phyloP scores from a whole-genome alignment of 1,284 basidiomycete species.

The Pyrrhoderma noxium region DNA sequence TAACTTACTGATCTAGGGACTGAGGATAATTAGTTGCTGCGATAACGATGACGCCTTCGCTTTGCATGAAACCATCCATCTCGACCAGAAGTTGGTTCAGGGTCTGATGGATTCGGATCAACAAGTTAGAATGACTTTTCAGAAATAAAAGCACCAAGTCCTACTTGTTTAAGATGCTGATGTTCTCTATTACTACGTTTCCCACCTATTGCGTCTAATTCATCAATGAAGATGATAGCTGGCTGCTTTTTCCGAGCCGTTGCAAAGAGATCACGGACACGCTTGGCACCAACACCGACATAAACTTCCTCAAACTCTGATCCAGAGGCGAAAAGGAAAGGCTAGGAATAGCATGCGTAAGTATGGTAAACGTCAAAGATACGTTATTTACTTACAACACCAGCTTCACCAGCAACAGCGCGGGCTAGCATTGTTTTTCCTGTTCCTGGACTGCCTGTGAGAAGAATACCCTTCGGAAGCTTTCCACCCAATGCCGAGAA shows the following conservation, averaged over 20 bases:
- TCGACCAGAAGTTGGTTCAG: slow-evolving; percentile 92
- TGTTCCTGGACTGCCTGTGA: slow-evolving; percentile 87
- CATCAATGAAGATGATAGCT: slow-evolving; percentile 92
- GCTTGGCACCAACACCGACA: slow-evolving; percentile 92
- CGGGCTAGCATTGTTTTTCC: slow-evolving; percentile 96
- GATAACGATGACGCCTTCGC: slow-evolving; percentile 88
- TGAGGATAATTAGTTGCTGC: slow-evolving; percentile 95
- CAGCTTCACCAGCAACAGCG: slow-evolving; percentile 96
- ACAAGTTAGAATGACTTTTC: background rate
- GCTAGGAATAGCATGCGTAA: slow-evolving; percentile 31
- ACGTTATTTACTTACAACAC: slow-evolving; percentile 42
- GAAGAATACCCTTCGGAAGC: slow-evolving; percentile 84
- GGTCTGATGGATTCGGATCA: slow-evolving; percentile 39
- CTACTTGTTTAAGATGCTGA: slow-evolving; percentile 74
- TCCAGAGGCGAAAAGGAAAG: slow-evolving; percentile 83
- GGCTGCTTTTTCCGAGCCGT: slow-evolving; percentile 93
- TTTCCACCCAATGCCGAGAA: slow-evolving; percentile 88
- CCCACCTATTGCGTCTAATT: slow-evolving; percentile 88
- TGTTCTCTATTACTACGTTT: slow-evolving; percentile 87
- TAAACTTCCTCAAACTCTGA: slow-evolving; percentile 99
- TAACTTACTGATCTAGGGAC: slow-evolving; percentile 73
- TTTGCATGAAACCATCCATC: slow-evolving; percentile 90
- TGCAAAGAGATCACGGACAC: slow-evolving; percentile 93
- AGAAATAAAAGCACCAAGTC: background rate
- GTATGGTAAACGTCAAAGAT: too few species aligned